Conservation (phyloP, 2,329 filamentous ascomycete genomes). For the Fusarium tjaetaba region DNA sequence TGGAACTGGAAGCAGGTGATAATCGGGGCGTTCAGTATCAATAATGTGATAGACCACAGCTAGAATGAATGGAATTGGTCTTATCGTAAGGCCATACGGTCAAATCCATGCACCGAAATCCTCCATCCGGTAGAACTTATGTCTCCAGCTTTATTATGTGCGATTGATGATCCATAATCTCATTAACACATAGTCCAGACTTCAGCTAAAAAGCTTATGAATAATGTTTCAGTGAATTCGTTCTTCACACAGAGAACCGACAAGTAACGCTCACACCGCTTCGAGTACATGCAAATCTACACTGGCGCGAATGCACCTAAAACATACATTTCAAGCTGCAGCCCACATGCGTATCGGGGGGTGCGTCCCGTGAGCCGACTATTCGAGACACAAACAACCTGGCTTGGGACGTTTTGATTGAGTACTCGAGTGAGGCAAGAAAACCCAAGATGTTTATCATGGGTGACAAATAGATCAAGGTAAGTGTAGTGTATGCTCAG, state of each 20-base stretch:
- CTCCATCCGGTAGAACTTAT: neutral
- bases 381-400: neutral
- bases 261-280: constrained; percentile 9
- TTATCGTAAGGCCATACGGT: neutral
- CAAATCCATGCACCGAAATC: neutral
- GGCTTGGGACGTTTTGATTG: neutral
- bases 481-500: neutral
- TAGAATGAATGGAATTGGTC: constrained; percentile 36
- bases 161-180: neutral
- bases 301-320: neutral
- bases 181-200: neutral
- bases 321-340: constrained; percentile 5
- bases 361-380: neutral
- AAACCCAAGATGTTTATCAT: neutral
- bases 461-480: neutral
- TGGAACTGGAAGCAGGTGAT: neutral
- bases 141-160: neutral
- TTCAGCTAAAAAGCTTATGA: constrained; percentile 1
- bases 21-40: neutral
- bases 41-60: constrained; percentile 17
- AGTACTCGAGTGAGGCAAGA: neutral
- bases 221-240: neutral
- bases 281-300: neutral
- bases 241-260: neutral
- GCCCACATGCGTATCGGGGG: neutral